Base-by-base conservation (phyloP, 805 yeast species). In the Candida awuae region DNA sequence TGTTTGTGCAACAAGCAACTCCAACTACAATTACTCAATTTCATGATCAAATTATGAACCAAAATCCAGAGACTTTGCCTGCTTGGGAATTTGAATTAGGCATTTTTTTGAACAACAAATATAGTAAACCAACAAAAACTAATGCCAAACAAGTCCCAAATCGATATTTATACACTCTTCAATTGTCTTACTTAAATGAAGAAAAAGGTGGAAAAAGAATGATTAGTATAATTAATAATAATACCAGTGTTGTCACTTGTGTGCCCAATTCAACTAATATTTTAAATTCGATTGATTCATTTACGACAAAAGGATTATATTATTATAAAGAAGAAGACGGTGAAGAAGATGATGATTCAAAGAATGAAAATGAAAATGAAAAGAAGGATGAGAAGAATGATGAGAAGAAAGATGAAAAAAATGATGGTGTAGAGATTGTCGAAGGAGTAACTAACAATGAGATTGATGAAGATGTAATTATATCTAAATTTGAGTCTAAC, bases 51-150 rank as follows among this genome's bases (percentile, higher is more conserved):
- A 68, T 84, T 13, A 71, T 81, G 4, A 80, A 80, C 49, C 78
- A 77, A 44, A 65, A 80, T 13, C 88, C 92, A 1, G 65, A 70
- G 14, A 51, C 69, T 2, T 61, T 71, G 21, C 86, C 76, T 2
- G 68, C 76, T 32, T 84, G 94, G 94, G 66, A 64, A 30, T 77
- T 82, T 49, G 83, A 73, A 37, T 68, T 82, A 47, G 78, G 73
- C 50, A 73, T 84, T 27, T 83, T 77, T 55, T 60, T 83, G 26
- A 79, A 77, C 49, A 84, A 81, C 65, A 57, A 74, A 48, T 62
- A 65, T 61, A 63, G 75, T 15, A 58, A 63, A 23, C 74, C 76
- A 1, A 57, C 54, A 2, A 53, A 61, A 6, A 49, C 56, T 8
- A 47, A 50, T 9, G 56, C 69, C 1, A 56, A 61, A 2, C 70